Conservation (phyloP, 1,139 yeast species). For the Kodamaea sp. region DNA sequence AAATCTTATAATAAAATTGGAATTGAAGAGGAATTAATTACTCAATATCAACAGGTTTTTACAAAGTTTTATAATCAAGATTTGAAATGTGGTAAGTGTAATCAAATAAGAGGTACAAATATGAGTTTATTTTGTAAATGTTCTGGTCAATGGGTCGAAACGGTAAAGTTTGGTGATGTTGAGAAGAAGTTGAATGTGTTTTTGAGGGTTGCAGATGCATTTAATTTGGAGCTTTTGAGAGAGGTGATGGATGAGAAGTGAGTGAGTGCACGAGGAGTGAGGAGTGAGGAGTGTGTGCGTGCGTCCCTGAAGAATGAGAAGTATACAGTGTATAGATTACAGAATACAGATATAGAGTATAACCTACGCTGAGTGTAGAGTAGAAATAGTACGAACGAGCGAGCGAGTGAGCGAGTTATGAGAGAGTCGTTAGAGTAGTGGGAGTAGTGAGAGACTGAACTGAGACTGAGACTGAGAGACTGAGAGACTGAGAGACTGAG, state of each 20-base stretch:
- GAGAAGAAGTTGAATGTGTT: conserved; percentile 46
- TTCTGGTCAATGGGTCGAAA: conserved; percentile 80
- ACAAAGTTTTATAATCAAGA: conserved; percentile 77
- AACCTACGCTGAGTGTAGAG: too few species aligned
- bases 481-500: too few species aligned
- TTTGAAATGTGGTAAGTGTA: conserved; percentile 74
- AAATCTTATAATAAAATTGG: conserved; percentile 61
- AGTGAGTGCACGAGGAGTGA: too few species aligned
- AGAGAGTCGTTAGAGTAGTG: too few species aligned
- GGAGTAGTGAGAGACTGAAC: too few species aligned
- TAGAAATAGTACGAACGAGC: too few species aligned
- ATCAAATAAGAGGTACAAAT: conserved; percentile 60
- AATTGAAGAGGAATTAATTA: conserved; percentile 75
- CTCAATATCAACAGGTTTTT: conserved; percentile 53
- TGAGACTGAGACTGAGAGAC: too few species aligned
- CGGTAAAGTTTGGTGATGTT: conserved; percentile 46
- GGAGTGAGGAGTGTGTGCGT: too few species aligned
- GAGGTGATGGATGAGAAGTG: conserved; percentile 36
- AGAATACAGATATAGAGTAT: too few species aligned
- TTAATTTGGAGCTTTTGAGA: conserved; percentile 56
- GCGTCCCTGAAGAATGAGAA: too few species aligned
- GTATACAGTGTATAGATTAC: too few species aligned
- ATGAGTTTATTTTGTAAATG: conserved; percentile 78
- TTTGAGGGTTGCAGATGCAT: conserved; percentile 56
- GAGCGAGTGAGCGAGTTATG: too few species aligned